phyloP scores from a whole-genome alignment of 306 rosid genomes.

The Styphnolobium japonicum region DNA sequence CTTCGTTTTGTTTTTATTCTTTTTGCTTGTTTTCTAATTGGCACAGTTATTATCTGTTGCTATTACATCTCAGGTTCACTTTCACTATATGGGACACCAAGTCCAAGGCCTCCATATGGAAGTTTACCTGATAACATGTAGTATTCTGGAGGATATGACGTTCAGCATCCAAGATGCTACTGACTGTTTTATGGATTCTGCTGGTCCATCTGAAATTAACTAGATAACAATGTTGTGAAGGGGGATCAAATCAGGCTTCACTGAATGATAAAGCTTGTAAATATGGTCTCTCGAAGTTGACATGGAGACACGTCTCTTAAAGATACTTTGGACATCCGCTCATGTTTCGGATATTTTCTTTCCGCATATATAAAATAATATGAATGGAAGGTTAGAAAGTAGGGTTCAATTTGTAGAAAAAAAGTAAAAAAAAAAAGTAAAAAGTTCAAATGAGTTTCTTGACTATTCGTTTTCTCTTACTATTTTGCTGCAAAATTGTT shows the following conservation, averaged over 20 bases:
- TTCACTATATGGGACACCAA: constrained; percentile 28
- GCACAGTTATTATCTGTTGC: constrained; percentile 27
- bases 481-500: not conserved
- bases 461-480: not conserved
- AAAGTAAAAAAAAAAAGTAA: not conserved
- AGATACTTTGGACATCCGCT: not conserved
- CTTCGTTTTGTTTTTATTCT: not conserved
- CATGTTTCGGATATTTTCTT: not conserved
- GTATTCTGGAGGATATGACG: constrained; percentile 23
- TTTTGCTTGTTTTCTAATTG: not conserved
- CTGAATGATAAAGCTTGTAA: not conserved
- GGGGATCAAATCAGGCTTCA: not conserved
- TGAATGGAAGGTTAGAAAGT: not conserved
- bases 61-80: constrained; percentile 42
- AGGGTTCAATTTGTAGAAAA: not conserved
- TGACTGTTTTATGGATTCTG: constrained; percentile 5
- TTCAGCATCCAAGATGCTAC: constrained; percentile 31
- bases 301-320: not conserved
- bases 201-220: not conserved
- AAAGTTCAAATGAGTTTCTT: not conserved
- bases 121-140: constrained; percentile 19
- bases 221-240: not conserved
- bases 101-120: constrained; percentile 31
- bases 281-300: not conserved
- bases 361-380: no score